Conservation (phyloP, 2,329 filamentous ascomycete genomes). For the Lachnum nothofagi region DNA sequence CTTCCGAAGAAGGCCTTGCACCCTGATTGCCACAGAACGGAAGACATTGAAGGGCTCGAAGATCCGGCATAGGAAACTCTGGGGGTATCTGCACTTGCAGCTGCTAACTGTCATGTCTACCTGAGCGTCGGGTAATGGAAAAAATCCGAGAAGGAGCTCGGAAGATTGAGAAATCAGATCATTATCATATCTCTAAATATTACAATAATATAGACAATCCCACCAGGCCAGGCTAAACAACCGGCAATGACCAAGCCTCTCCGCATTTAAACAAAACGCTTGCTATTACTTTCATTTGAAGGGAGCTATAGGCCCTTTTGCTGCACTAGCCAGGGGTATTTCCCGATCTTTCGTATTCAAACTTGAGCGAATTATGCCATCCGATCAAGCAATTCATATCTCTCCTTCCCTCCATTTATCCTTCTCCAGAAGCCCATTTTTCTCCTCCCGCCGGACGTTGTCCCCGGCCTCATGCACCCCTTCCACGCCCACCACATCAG, state of each 20-base stretch:
- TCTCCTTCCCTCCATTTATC: slow-evolving; percentile 21
- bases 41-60: no score
- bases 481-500: slow-evolving; percentile 29
- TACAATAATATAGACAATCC: neutral
- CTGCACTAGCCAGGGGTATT: slow-evolving; percentile 30
- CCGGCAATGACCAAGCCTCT: no score
- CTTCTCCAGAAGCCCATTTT: slow-evolving; percentile 25
- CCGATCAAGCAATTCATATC: slow-evolving; percentile 31
- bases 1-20: no score
- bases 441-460: slow-evolving; percentile 12
- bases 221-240: neutral
- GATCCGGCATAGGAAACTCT: no score
- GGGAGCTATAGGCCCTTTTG: slow-evolving; percentile 14
- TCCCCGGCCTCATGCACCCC: slow-evolving; percentile 21
- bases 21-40: no score
- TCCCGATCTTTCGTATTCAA: slow-evolving; percentile 1
- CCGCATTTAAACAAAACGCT: neutral
- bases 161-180: neutral
- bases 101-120: no score
- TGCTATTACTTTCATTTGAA: neutral
- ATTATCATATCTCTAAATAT: neutral
- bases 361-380: slow-evolving; percentile 20
- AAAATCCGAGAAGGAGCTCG: neutral
- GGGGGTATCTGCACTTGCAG: no score
- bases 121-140: no score